Evolutionary conservation across 352 stramenopile species (phyloP).

Genomic region (Thalassiosira hispida): DNA sequence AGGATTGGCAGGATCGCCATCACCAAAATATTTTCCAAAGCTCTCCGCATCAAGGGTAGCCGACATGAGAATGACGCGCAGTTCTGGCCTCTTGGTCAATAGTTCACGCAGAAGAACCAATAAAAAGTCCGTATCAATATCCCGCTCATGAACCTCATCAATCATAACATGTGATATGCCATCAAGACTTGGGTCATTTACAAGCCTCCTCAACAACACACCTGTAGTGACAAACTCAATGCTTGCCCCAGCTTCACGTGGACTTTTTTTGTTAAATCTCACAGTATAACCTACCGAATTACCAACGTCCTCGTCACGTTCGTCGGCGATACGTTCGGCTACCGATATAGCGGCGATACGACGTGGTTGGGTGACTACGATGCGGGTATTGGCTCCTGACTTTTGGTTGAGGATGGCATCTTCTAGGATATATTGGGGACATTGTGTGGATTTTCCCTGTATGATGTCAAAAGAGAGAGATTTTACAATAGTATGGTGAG

Average conservation of each 20-base stretch:
- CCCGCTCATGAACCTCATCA: constrained; percentile 87
- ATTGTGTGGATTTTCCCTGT: constrained; percentile 91
- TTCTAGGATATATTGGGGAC: constrained; percentile 91
- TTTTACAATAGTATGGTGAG: too few relatives aligned
- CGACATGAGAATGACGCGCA: constrained; percentile 87
- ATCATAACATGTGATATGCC: constrained; percentile 85
- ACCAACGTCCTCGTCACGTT: constrained; percentile 70
- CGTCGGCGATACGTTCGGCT: constrained; percentile 88
- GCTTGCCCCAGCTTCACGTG: constrained; percentile 10
- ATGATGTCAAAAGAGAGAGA: too few relatives aligned
- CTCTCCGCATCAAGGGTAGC: constrained; percentile 83
- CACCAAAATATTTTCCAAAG: constrained; percentile 42
- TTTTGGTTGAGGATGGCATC: constrained; percentile 59
- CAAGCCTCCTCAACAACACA: constrained; percentile 53
- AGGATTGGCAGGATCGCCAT: background rate
- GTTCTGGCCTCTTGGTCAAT: constrained; percentile 27
- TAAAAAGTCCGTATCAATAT: constrained; percentile 92
- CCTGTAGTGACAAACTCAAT: constrained; percentile 50
- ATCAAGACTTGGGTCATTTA: constrained; percentile 76
- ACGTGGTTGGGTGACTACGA: constrained; percentile 90
- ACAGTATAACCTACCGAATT: constrained; percentile 91
- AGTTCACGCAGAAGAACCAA: constrained; percentile 89
- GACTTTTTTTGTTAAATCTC: constrained; percentile 86
- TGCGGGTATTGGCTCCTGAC: constrained; percentile 44
- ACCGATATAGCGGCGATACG: constrained; percentile 92